These are phyloP conservation scores for Taiozyma sp. DNA, from an alignment of 1,139 yeast species.

Conservation along the genomic window DNA sequence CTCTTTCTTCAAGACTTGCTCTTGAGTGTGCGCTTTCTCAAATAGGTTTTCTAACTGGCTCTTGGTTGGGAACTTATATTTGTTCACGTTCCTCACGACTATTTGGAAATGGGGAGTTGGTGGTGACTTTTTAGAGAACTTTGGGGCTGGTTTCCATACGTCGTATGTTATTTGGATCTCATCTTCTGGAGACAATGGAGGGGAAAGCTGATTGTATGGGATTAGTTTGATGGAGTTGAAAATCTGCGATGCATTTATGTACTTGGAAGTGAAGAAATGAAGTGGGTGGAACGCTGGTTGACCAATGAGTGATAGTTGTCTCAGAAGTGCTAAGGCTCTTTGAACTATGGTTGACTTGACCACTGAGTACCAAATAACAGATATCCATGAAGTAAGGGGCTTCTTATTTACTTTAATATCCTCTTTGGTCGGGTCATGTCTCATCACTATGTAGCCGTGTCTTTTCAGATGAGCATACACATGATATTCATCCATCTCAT, in stretches of 20 bases:
- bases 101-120: conserved; percentile 75
- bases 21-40: conserved; percentile 32
- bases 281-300: conserved; percentile 25
- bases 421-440: conserved; percentile 23
- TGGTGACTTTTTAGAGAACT: conserved; percentile 63
- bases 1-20: conserved; percentile 38
- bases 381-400: conserved; percentile 8
- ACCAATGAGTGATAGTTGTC: conserved; percentile 2
- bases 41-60: conserved; percentile 28
- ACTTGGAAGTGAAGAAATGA: conserved; percentile 27
- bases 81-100: conserved; percentile 49
- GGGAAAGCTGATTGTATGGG: conserved; percentile 18
- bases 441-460: conserved; percentile 65
- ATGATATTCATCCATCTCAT: conserved; percentile 52
- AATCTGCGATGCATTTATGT: conserved; percentile 34
- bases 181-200: not conserved
- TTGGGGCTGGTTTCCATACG: conserved; percentile 81
- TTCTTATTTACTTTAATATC: conserved; percentile 6
- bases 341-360: not conserved
- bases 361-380: not conserved
- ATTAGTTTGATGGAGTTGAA: conserved; percentile 35
- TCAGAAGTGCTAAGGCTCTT: not conserved
- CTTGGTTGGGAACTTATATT: conserved; percentile 47
- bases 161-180: conserved; percentile 35
- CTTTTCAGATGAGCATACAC: conserved; percentile 75